Percentiles rank a stretch among this genome's conserved stretches.
These are phyloP conservation scores for Lenwebbia sp. DNA, from an alignment of 345 rosid genomes.

Conservation along the genomic window DNA sequence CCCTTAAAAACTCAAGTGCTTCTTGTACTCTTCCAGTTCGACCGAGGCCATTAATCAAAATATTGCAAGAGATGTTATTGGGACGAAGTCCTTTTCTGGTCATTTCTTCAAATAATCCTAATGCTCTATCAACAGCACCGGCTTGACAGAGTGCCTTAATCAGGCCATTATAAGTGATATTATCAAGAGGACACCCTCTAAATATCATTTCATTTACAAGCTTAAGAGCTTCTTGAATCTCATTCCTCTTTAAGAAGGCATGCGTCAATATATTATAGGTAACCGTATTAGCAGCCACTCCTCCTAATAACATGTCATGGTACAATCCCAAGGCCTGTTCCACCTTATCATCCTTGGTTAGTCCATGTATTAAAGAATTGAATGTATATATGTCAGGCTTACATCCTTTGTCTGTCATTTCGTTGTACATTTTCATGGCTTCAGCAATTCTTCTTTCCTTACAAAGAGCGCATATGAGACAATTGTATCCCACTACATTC, in stretches of 20 bases:
- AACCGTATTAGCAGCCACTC: slow-evolving; percentile 67
- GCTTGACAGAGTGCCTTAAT: slow-evolving; percentile 55
- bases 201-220: slow-evolving; percentile 73
- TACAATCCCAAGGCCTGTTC: slow-evolving; percentile 52
- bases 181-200: slow-evolving; percentile 63
- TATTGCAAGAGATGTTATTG: slow-evolving; percentile 59
- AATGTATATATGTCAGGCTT: slow-evolving; percentile 75
- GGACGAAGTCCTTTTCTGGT: slow-evolving; percentile 39
- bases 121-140: slow-evolving; percentile 57
- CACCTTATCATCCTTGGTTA: slow-evolving; percentile 46
- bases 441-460: slow-evolving; percentile 38
- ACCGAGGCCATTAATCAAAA: slow-evolving; percentile 63
- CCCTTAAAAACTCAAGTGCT: slow-evolving; percentile 58
- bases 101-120: slow-evolving; percentile 80
- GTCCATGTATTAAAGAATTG: slow-evolving; percentile 61
- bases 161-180: slow-evolving; percentile 65
- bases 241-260: slow-evolving; percentile 49
- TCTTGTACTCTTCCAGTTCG: slow-evolving; percentile 44
- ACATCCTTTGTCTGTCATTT: slow-evolving; percentile 71
- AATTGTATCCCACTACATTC: slow-evolving; percentile 74
- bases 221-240: slow-evolving; percentile 56
- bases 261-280: slow-evolving; percentile 70
- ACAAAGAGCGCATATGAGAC: slow-evolving; percentile 52
- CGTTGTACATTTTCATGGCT: slow-evolving; percentile 40
- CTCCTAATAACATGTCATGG: slow-evolving; percentile 62